A percentile compares a stretch with the other conserved stretches of the same genome.
Conservation (phyloP, 768 basidiomycete species). For the Ramaria sp. region DNA sequence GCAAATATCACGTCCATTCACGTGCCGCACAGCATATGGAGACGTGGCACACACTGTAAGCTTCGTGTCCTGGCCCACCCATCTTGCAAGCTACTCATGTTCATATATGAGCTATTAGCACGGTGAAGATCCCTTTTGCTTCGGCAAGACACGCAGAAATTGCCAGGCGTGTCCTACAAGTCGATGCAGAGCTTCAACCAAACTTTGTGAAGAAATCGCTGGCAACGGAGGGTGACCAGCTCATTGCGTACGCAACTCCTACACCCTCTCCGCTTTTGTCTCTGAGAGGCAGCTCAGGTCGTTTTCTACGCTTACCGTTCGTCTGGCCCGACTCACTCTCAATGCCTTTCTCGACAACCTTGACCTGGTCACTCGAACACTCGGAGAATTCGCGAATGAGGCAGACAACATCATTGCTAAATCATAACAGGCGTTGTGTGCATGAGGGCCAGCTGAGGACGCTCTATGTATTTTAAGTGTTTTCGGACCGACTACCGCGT, state of each 20-base stretch:
- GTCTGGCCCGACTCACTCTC: conserved; percentile 72
- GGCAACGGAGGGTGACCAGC: conserved; percentile 49
- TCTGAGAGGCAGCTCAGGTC: conserved; percentile 30
- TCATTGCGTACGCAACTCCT: conserved; percentile 57
- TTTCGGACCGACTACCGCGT: neutral
- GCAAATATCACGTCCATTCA: too few relatives aligned
- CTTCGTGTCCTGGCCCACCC: too few relatives aligned
- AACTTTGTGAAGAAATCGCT: conserved; percentile 70
- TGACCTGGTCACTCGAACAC: conserved; percentile 73
- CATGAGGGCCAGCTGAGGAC: neutral
- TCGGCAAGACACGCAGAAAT: conserved; percentile 66
- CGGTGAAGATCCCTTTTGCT: conserved; percentile 69
- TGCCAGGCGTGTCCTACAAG: conserved; percentile 75
- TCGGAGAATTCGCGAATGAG: conserved; percentile 69
- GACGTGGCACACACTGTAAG: neutral
- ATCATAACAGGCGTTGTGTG: conserved; percentile 7
- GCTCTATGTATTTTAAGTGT: conserved; percentile 12
- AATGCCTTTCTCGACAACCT: conserved; percentile 88
- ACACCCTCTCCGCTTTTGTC: neutral
- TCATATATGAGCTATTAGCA: conserved; percentile 28
- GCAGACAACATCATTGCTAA: conserved; percentile 26
- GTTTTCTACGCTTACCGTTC: conserved; percentile 70
- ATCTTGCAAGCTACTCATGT: neutral
- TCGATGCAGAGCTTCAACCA: conserved; percentile 77
- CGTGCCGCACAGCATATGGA: neutral